Conservation (phyloP, 108 stramenopile genomes). For the Stephanodiscus triporus region DNA sequence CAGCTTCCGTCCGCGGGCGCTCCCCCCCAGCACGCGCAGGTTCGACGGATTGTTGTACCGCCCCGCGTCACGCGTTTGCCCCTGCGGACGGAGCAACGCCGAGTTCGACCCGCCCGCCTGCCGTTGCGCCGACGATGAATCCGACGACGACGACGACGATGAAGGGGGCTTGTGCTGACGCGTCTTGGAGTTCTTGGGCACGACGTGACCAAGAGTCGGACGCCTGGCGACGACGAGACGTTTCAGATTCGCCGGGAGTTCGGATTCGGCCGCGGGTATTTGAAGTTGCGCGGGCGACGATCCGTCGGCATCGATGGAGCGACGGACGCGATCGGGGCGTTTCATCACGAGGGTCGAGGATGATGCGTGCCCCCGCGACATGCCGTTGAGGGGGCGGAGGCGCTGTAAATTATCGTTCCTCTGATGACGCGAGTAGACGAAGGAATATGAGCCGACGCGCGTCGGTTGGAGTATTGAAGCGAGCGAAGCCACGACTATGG, state of each 20-base stretch:
- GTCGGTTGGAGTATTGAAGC: conserved; percentile 8
- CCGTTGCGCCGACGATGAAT: conserved; percentile 10
- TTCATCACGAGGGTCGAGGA: conserved; percentile 25
- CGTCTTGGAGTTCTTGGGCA: conserved; percentile 59
- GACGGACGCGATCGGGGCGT: conserved; percentile 20
- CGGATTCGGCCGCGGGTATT: conserved; percentile 10
- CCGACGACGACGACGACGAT: conserved; percentile 1
- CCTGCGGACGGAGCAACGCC: conserved; percentile 74
- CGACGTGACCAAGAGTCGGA: conserved; percentile 72
- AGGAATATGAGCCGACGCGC: conserved; percentile 23
- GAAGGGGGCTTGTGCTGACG: conserved; percentile 3
- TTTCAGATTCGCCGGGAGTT: conserved; percentile 77
- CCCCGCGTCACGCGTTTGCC: conserved; percentile 64
- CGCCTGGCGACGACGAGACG: conserved; percentile 74
- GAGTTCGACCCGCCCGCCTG: conserved; percentile 66
- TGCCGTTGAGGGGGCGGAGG: background rate
- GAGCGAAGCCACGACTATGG: background rate
- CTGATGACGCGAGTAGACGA: conserved; percentile 16
- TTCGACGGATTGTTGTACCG: conserved; percentile 78
- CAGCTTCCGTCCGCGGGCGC: conserved; percentile 74
- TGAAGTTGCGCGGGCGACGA: background rate
- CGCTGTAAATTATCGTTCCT: background rate
- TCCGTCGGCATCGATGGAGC: background rate
- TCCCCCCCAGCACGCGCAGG: conserved; percentile 83
- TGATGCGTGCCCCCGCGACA: background rate